Evolutionary conservation across 495 filamentous ascomycete genomes (phyloP).

Genomic region (Aspergillus haitiensis): DNA sequence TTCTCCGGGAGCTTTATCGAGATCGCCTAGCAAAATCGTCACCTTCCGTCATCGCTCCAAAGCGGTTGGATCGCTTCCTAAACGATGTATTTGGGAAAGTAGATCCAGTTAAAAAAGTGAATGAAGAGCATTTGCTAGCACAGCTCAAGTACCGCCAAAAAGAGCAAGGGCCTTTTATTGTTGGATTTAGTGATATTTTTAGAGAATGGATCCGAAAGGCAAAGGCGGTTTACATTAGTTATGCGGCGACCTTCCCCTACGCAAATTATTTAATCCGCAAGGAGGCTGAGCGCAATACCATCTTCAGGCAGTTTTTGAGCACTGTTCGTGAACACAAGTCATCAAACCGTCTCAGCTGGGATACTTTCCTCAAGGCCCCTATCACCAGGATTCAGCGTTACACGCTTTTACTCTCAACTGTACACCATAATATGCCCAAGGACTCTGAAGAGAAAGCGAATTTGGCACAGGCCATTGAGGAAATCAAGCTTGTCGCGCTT

Average conservation of each 20-base stretch:
- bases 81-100: conserved; percentile 85
- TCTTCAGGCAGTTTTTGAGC: conserved; percentile 85
- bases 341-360: conserved; percentile 88
- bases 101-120: conserved; percentile 84
- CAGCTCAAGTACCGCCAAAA: conserved; percentile 97
- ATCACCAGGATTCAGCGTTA: conserved; percentile 94
- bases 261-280: conserved; percentile 81
- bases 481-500: conserved; percentile 86
- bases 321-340: conserved; percentile 72
- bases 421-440: conserved; percentile 76
- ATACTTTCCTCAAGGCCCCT: conserved; percentile 88
- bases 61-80: conserved; percentile 74
- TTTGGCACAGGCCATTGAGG: conserved; percentile 83
- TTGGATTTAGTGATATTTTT: conserved; percentile 96
- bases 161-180: conserved; percentile 92
- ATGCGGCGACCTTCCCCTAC: conserved; percentile 82
- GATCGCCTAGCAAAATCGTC: conserved; percentile 73
- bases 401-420: conserved; percentile 76
- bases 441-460: conserved; percentile 92
- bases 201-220: conserved; percentile 98
- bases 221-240: conserved; percentile 83
- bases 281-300: conserved; percentile 78
- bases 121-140: conserved; percentile 90
- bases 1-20: conserved; percentile 80
- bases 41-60: conserved; percentile 77